A percentile compares a stretch with the other conserved stretches of the same genome.
phyloP scores from a whole-genome alignment of 192 early-diverging fungal genomes.

The Ambispora gerdemannii region DNA sequence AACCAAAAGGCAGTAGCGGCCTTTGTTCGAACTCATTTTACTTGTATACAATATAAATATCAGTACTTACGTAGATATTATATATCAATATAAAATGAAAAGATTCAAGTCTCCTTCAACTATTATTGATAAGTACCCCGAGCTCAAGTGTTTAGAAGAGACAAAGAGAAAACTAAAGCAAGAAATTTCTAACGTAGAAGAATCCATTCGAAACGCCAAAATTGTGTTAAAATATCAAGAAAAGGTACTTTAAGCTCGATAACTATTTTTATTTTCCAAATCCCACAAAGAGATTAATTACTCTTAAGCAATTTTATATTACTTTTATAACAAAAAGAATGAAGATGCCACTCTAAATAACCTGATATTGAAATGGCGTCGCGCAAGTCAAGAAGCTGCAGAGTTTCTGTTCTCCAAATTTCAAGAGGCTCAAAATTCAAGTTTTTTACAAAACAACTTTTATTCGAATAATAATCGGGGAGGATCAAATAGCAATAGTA shows the following conservation, averaged over 20 bases:
- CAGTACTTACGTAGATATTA: too few species aligned
- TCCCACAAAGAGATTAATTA: too few species aligned
- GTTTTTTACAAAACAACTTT: background rate
- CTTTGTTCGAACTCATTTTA: too few species aligned
- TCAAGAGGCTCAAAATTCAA: background rate
- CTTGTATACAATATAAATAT: too few species aligned
- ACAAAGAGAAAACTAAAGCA: background rate
- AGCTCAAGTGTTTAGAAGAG: background rate
- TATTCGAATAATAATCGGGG: too few species aligned
- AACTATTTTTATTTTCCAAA: background rate
- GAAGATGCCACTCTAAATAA: background rate
- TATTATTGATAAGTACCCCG: background rate
- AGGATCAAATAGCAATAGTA: background rate
- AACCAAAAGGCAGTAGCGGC: too few species aligned
- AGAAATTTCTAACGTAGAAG: background rate
- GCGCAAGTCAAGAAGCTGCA: slow-evolving; percentile 2
- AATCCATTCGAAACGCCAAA: background rate
- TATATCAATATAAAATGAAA: too few species aligned
- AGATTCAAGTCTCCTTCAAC: background rate
- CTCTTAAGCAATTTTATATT: too few species aligned
- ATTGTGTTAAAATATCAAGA: background rate
- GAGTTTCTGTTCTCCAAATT: background rate
- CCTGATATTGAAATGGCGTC: slow-evolving; percentile 6
- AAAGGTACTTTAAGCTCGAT: background rate
- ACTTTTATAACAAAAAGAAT: too few species aligned